Evolutionary conservation across 306 rosid genomes (phyloP), one percentile per base, ranked within the genome.

Genomic region (Gillenia trifoliata): DNA sequence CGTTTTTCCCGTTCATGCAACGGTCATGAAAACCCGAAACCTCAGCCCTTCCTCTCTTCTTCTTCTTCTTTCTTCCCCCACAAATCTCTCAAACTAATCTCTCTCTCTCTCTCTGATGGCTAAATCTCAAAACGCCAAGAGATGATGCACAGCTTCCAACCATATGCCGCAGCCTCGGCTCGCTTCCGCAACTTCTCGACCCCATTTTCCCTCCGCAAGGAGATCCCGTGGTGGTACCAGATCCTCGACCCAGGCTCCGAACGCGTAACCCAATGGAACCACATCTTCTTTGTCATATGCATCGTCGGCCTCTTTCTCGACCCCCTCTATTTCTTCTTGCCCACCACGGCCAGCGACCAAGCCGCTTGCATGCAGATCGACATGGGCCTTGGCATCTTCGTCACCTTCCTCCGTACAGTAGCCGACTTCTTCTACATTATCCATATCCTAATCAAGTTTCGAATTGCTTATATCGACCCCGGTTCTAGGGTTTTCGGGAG

Each of bases 311-410:
- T 94, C 40, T 94, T 91, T 77, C 40, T 94, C 3, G 98, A 94
- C 57, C 97, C 97, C 3, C 90, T 94, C 47, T 94, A 90, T 81
- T 91, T 94, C 85, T 94, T 80, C 49, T 68, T 88, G 40, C 91
- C 96, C 15, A 34, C 81, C 52, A 87, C 88, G 4, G 94, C 88
- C 4, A 85, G 76, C 29, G 60, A 47, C 8, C 20, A 47, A 16
- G 52, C 84, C 29, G 88, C 81, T 0, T 94, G 98, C 61, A 85
- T 91, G 90, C 55, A 78, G 0, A 83, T 71, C 22, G 90, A 90
- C 80, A 1, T 78, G 6, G 8, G 65, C 10, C 91, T 91, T 16
- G 84, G 95, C 57, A 78, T 90, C 40, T 38, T 79, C 63, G 79
- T 94, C 86, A 91, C 98, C 33, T 26, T 85, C 52, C 45, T 82